phyloP scores from a whole-genome alignment of 768 basidiomycete genomes.

The Rhodotorula graminis region DNA sequence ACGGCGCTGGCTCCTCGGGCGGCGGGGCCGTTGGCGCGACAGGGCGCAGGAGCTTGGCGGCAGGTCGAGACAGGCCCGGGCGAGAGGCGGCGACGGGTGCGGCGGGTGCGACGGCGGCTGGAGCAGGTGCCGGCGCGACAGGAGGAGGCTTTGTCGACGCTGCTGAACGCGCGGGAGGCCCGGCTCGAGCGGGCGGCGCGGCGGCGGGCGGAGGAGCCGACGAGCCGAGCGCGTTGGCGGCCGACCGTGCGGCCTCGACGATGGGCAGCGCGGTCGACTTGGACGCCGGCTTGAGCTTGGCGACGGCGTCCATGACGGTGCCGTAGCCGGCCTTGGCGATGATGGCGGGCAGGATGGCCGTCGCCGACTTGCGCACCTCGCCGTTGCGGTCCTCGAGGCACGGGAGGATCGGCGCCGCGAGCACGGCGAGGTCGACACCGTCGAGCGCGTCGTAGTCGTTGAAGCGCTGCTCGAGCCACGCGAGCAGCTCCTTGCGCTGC shows the following conservation, averaged over 20 bases:
- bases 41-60: slow-evolving; percentile 20
- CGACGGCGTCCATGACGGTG: slow-evolving; percentile 77
- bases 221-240: slow-evolving; percentile 25
- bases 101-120: slow-evolving; percentile 35
- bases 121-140: slow-evolving; percentile 20
- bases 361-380: slow-evolving; percentile 88
- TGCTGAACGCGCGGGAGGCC: slow-evolving; percentile 46
- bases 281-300: slow-evolving; percentile 84
- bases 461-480: slow-evolving; percentile 63
- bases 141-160: slow-evolving; percentile 45
- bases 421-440: slow-evolving; percentile 62
- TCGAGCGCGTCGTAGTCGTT: slow-evolving; percentile 53
- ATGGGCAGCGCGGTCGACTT: slow-evolving; percentile 74
- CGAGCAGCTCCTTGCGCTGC: slow-evolving; percentile 70
- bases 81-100: slow-evolving; percentile 18
- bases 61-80: slow-evolving; percentile 8
- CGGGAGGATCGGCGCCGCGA: slow-evolving; percentile 62
- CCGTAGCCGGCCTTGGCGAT: slow-evolving; percentile 74
- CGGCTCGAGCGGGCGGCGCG: slow-evolving; percentile 42
- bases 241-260: slow-evolving; percentile 67
- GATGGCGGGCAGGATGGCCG: slow-evolving; percentile 69
- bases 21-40: background rate
- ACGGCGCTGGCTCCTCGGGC: slow-evolving; percentile 21
- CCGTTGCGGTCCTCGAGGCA: slow-evolving; percentile 85
- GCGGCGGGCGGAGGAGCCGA: background rate